Evolutionary conservation across 2,329 filamentous ascomycete species (phyloP).

Genomic region (Bipolaris zeicola): DNA sequence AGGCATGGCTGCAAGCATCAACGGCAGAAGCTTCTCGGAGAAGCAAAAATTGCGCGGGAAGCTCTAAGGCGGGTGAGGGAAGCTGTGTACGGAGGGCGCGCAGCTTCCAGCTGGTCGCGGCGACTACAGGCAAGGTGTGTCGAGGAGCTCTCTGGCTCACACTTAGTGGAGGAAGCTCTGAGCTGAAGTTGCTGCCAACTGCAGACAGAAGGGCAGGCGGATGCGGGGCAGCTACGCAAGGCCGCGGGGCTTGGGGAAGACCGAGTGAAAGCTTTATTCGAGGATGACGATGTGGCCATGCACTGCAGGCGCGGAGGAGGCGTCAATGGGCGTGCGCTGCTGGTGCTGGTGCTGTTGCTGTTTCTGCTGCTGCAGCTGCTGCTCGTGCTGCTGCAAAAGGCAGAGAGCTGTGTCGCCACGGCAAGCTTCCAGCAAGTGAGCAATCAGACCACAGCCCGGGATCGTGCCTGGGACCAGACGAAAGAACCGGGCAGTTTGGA

Average conservation of each 20-base stretch:
- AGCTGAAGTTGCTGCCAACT: slow-evolving; percentile 15
- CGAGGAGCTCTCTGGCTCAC: slow-evolving; percentile 4
- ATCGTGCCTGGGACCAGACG: slow-evolving; percentile 14
- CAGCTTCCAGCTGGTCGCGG: slow-evolving; percentile 6
- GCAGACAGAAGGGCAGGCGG: slow-evolving; percentile 15
- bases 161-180: slow-evolving; percentile 8
- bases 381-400: slow-evolving; percentile 1
- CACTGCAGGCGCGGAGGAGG: background rate
- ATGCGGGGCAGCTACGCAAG: slow-evolving; percentile 16
- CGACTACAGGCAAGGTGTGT: slow-evolving; percentile 2
- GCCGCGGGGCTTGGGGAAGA: slow-evolving; percentile 13
- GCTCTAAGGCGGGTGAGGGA: slow-evolving; percentile 1
- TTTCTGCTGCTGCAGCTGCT: background rate
- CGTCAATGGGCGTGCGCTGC: slow-evolving; percentile 5
- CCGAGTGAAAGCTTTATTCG: slow-evolving; percentile 10
- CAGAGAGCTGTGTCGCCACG: slow-evolving; percentile 17
- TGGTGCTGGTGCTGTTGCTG: background rate
- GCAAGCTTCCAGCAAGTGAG: slow-evolving; percentile 15
- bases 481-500: slow-evolving; percentile 13
- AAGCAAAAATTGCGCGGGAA: slow-evolving; percentile 12
- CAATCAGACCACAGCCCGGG: slow-evolving; percentile 15
- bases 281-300: slow-evolving; percentile 7
- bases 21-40: slow-evolving; percentile 21
- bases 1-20: slow-evolving; percentile 71
- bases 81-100: slow-evolving; percentile 9